Evolutionary conservation across 192 early-diverging fungal genomes (phyloP).

Genomic region (Backusella psychrophila): DNA sequence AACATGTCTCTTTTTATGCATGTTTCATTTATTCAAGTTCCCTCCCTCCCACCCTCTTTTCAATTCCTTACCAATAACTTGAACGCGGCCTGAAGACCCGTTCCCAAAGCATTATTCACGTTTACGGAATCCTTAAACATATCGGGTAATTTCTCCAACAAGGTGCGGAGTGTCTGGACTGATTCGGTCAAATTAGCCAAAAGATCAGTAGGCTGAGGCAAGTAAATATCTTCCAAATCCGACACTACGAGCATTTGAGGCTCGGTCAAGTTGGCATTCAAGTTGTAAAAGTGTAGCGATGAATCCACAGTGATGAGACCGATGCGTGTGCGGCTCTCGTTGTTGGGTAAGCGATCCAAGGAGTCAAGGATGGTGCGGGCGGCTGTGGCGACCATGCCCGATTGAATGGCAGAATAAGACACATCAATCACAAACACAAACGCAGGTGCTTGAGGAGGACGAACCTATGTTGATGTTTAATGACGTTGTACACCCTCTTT

Average conservation of each 20-base stretch:
- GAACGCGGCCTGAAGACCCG: slow-evolving; percentile 79
- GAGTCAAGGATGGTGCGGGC: slow-evolving; percentile 78
- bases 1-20: background rate
- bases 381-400: slow-evolving; percentile 78
- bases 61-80: slow-evolving; percentile 64
- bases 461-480: slow-evolving; percentile 40
- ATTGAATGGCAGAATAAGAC: slow-evolving; percentile 84
- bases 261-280: slow-evolving; percentile 68
- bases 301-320: slow-evolving; percentile 90
- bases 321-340: slow-evolving; percentile 85
- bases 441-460: slow-evolving; percentile 95
- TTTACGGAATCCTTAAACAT: slow-evolving; percentile 88
- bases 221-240: slow-evolving; percentile 86
- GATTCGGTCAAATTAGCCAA: slow-evolving; percentile 87
- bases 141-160: slow-evolving; percentile 70
- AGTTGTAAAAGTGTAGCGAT: slow-evolving; percentile 89
- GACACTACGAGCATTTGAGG: slow-evolving; percentile 94
- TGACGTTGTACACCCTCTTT: background rate
- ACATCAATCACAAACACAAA: slow-evolving; percentile 95
- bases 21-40: background rate
- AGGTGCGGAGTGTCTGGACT: slow-evolving; percentile 63
- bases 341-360: slow-evolving; percentile 84
- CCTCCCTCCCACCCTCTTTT: background rate
- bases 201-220: slow-evolving; percentile 88
- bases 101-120: slow-evolving; percentile 76